These are phyloP conservation scores for Kodamaea sp. DNA, from an alignment of 1,139 yeast species.

Conservation along the genomic window DNA sequence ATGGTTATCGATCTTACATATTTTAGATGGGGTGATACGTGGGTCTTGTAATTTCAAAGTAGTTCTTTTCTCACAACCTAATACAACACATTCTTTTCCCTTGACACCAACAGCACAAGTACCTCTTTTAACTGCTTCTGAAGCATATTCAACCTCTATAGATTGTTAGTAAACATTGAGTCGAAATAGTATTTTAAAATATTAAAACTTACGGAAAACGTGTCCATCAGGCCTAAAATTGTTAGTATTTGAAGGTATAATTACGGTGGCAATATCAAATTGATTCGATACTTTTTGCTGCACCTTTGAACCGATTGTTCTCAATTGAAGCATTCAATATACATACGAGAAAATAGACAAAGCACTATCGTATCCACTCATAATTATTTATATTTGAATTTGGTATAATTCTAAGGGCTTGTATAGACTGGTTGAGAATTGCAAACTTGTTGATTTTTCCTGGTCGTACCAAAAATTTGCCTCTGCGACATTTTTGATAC, in stretches of 20 bases:
- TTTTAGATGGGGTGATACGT: slow-evolving; percentile 91
- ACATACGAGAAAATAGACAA: slow-evolving; percentile 93
- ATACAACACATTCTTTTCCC: slow-evolving; percentile 82
- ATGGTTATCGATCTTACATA: slow-evolving; percentile 87
- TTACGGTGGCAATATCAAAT: background rate
- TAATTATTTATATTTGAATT: slow-evolving; percentile 18
- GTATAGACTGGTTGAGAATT: slow-evolving; percentile 5
- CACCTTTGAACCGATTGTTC: background rate
- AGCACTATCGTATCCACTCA: slow-evolving; percentile 99
- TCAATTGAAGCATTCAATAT: background rate
- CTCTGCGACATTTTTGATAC: slow-evolving; percentile 5
- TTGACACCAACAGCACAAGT: slow-evolving; percentile 97
- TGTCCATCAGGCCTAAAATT: slow-evolving; percentile 88
- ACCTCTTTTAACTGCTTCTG: slow-evolving; percentile 97
- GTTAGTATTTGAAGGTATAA: slow-evolving; percentile 19
- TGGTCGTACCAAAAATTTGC: slow-evolving; percentile 5
- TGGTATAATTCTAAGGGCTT: background rate
- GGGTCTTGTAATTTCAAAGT: slow-evolving; percentile 95
- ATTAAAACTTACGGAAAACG: slow-evolving; percentile 68
- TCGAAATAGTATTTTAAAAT: background rate
- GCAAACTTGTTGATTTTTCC: slow-evolving; percentile 5
- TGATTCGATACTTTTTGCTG: background rate
- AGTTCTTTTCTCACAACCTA: slow-evolving; percentile 96
- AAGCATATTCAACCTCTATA: slow-evolving; percentile 89
- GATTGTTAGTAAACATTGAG: slow-evolving; percentile 24